Evolutionary conservation across 805 yeast species (phyloP), one percentile per base, ranked within the genome.

Genomic region (Suhomyces kilbournensis): DNA sequence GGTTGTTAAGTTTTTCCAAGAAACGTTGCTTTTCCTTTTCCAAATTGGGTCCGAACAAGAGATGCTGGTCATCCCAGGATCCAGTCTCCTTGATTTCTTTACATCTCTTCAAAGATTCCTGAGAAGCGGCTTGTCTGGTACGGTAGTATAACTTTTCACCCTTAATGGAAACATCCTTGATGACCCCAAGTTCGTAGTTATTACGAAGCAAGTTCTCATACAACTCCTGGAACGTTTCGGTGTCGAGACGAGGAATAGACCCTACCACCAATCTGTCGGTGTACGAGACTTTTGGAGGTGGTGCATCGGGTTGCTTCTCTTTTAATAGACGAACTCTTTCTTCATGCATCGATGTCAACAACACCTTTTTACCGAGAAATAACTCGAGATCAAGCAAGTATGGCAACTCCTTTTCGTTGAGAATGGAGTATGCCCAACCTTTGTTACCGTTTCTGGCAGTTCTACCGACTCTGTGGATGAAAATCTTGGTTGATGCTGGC

Each of bases 361-460:
- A 69, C 28, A 94, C 78, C 65, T 91, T 90, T 62, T 86, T 82
- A 6, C 97, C 97, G 60, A 94, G 74, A 63, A 94, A 93, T 44
- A 94, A 68, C 66, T 94, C 98, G 61, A 94, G 76, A 69, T 94
- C 99, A 47, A 93, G 76, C 49, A 94, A 70, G 61, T 93, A 94
- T 9, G 99, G 97, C 52, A 93, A 71, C 67, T 94, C 99, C 51
- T 82, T 78, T 57, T 91, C 96, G 53, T 84, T 79, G 7, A 92
- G 86, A 54, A 94, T 82, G 2, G 97, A 86, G 67, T 89, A 94
- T 0, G 99, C 99, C 96, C 97, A 91, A 65, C 99, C 99, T 60
- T 81, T 84, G 67, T 90, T 87, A 67, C 99, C 99, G 7, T 99
- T 99, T 80, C 99, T 88, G 9, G 99, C 99, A 45, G 99, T 94